These are phyloP conservation scores for Camellia lanceoleosa DNA, from an alignment of 148 eudicot genomes.

Conservation along the genomic window DNA sequence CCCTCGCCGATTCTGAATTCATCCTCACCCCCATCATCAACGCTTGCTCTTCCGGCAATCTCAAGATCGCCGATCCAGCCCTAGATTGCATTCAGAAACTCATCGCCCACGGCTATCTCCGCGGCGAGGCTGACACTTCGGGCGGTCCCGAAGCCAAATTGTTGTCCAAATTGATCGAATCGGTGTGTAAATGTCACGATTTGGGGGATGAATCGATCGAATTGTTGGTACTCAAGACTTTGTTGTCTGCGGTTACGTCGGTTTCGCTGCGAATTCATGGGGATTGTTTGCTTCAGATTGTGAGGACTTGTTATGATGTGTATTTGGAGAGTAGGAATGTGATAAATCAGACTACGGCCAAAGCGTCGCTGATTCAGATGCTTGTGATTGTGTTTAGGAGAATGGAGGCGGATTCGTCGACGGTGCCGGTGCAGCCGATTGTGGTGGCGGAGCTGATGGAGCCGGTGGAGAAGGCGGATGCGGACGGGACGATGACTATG, in stretches of 20 bases:
- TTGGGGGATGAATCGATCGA: constrained; percentile 57
- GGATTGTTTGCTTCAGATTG: constrained; percentile 73
- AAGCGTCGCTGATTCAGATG: constrained; percentile 94
- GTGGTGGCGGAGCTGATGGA: constrained; percentile 99
- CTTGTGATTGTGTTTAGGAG: constrained; percentile 88
- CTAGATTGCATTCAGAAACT: constrained; percentile 70
- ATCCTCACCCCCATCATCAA: constrained; percentile 64
- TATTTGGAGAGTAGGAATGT: constrained; percentile 75
- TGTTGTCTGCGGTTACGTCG: constrained; percentile 75
- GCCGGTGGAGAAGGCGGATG: constrained; percentile 67
- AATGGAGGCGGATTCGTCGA: constrained; percentile 95
- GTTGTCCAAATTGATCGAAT: constrained; percentile 51
- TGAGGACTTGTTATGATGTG: constrained; percentile 83
- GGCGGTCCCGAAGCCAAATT: constrained; percentile 56
- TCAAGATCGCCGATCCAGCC: constrained; percentile 68
- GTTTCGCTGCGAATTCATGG: constrained; percentile 72
- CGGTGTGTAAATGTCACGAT: constrained; percentile 69
- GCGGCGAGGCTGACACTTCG: constrained; percentile 69
- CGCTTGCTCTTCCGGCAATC: constrained; percentile 48
- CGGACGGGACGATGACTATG: constrained; percentile 59
- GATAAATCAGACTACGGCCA: constrained; percentile 94
- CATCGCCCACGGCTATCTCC: constrained; percentile 66
- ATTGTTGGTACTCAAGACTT: constrained; percentile 63
- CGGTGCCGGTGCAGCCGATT: constrained; percentile 88
- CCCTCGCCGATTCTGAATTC: constrained; percentile 62